Conservation (phyloP, 257 asterid genomes). For the Scutellaria barbata region DNA sequence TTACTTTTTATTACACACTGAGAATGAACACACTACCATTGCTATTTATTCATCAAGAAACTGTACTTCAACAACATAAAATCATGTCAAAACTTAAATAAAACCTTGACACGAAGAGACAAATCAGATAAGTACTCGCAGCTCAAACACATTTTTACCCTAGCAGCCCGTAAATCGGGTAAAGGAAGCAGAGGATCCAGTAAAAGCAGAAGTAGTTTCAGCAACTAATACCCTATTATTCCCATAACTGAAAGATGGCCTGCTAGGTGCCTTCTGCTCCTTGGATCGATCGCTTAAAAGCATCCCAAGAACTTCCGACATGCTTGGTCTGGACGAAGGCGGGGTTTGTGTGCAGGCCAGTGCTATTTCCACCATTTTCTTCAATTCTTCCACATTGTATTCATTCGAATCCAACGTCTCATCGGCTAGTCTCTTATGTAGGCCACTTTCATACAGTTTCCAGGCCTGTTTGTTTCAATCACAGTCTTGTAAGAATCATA, state of each 20-base stretch:
- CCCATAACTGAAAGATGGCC: slow-evolving; percentile 45
- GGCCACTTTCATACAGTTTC: slow-evolving; percentile 63
- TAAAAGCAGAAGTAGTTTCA: slow-evolving; percentile 31
- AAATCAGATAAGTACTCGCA: no score
- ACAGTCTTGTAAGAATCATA: neutral
- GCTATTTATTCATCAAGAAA: no score
- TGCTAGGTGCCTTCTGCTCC: slow-evolving; percentile 39
- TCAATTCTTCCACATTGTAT: slow-evolving; percentile 52
- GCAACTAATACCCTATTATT: slow-evolving; percentile 14
- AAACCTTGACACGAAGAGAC: no score
- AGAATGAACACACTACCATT: no score
- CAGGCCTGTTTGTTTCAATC: slow-evolving; percentile 56
- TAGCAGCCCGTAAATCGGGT: slow-evolving; percentile 69
- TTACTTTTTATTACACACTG: no score
- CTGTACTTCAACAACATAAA: no score
- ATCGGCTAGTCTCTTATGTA: slow-evolving; percentile 59
- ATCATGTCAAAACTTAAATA: no score
- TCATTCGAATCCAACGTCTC: slow-evolving; percentile 57
- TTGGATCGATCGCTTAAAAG: slow-evolving; percentile 49
- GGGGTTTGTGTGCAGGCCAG: slow-evolving; percentile 75
- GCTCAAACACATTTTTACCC: no score
- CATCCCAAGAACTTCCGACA: slow-evolving; percentile 81
- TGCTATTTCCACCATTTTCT: slow-evolving; percentile 72
- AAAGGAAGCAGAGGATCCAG: slow-evolving; percentile 42
- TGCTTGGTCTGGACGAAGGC: slow-evolving; percentile 68